Percentiles rank a stretch among this genome's conserved stretches.
These are phyloP conservation scores for Clavariopsis aquatica DNA, from an alignment of 495 filamentous ascomycete genomes.

Conservation along the genomic window DNA sequence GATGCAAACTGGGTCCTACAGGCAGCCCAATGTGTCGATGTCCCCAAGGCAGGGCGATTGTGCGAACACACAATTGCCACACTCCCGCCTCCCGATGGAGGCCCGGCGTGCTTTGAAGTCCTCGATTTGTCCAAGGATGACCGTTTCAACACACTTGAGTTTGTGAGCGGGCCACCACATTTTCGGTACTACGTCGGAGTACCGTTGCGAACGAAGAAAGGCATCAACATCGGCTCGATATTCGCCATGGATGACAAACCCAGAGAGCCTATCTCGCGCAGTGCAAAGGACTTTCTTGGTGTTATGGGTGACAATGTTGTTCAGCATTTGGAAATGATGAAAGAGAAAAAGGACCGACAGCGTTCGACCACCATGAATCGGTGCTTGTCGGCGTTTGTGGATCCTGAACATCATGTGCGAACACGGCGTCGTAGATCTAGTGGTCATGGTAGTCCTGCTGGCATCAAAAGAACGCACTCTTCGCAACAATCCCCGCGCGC, in stretches of 20 bases:
- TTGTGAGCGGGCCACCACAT: conserved; percentile 14
- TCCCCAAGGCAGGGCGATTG: conserved; percentile 50
- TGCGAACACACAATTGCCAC: conserved; percentile 43
- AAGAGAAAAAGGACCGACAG: conserved; percentile 24
- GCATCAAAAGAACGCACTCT: not conserved
- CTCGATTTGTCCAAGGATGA: conserved; percentile 20
- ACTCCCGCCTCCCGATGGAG: conserved; percentile 8
- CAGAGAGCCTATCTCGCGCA: not conserved
- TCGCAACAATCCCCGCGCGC: not conserved
- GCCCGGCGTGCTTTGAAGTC: conserved; percentile 25
- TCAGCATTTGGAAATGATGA: conserved; percentile 29
- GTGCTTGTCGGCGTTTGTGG: conserved; percentile 31
- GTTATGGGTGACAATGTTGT: conserved; percentile 27
- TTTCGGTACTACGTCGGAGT: conserved; percentile 33
- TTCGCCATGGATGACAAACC: conserved; percentile 23
- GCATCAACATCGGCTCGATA: conserved; percentile 28
- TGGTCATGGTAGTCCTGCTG: not conserved
- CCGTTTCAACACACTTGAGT: conserved; percentile 25
- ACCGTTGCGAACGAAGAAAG: conserved; percentile 28
- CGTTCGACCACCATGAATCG: conserved; percentile 23
- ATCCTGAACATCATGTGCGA: conserved; percentile 15
- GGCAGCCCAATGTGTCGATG: conserved; percentile 40
- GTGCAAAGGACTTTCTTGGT: conserved; percentile 8
- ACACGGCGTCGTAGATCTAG: conserved; percentile 11
- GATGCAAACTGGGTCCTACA: conserved; percentile 47